A percentile compares a stretch with the other conserved stretches of the same genome.
Conservation (phyloP, 306 rosid species). For the Vicia villosa region DNA sequence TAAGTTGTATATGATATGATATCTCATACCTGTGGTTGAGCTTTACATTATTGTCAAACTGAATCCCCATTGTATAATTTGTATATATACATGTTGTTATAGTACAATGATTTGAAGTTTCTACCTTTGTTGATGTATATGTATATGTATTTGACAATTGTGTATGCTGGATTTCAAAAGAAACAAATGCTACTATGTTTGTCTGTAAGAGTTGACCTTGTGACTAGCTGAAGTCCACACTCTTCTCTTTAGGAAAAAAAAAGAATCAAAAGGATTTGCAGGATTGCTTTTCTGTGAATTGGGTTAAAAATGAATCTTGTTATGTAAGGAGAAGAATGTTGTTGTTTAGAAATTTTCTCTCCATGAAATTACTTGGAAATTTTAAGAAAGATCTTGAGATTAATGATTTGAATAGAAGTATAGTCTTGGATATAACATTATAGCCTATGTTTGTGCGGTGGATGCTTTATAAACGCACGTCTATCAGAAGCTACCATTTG, state of each 20-base stretch:
- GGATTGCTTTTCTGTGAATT: neutral
- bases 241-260: neutral
- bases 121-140: neutral
- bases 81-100: neutral
- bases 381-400: no score
- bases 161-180: neutral
- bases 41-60: neutral
- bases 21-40: no score
- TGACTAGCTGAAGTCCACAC: conserved; percentile 12
- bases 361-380: neutral
- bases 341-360: neutral
- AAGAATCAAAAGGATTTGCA: neutral
- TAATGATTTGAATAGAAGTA: no score
- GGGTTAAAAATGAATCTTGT: neutral
- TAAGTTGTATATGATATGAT: neutral
- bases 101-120: neutral
- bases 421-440: no score
- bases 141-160: neutral
- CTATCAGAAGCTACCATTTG: no score
- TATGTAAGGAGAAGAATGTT: neutral
- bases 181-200: neutral
- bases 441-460: no score
- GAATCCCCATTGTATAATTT: neutral
- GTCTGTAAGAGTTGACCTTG: conserved; percentile 27
- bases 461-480: no score